Conservation (phyloP, 2,329 filamentous ascomycete species). For the Colletotrichum tabaci region DNA sequence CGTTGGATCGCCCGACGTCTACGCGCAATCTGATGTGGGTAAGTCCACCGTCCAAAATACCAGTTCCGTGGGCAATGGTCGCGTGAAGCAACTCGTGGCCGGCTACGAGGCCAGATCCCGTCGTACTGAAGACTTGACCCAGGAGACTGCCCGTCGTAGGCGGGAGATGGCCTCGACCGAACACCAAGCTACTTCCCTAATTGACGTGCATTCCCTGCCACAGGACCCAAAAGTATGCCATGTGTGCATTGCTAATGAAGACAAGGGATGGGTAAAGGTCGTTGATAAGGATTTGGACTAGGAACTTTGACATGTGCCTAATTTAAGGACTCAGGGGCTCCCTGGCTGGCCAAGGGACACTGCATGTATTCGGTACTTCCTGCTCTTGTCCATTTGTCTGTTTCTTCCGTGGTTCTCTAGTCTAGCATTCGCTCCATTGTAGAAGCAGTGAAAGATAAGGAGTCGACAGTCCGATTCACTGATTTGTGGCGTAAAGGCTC, state of each 20-base stretch:
- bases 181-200: no score
- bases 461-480: no score
- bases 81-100: slow-evolving; percentile 26
- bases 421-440: no score
- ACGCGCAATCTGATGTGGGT: not conserved
- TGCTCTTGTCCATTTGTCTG: no score
- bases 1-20: not conserved
- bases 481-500: no score
- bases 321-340: no score
- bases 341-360: no score
- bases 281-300: not conserved
- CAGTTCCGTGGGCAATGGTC: not conserved
- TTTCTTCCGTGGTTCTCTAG: no score
- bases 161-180: not conserved
- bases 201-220: no score
- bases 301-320: no score
- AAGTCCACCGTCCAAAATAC: not conserved
- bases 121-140: not conserved
- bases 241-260: not conserved
- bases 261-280: slow-evolving; percentile 3
- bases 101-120: slow-evolving; percentile 18
- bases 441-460: no score
- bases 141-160: not conserved
- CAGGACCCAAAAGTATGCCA: not conserved
- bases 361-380: no score